phyloP scores from a whole-genome alignment of 306 rosid species.

The Glycine tomentella region DNA sequence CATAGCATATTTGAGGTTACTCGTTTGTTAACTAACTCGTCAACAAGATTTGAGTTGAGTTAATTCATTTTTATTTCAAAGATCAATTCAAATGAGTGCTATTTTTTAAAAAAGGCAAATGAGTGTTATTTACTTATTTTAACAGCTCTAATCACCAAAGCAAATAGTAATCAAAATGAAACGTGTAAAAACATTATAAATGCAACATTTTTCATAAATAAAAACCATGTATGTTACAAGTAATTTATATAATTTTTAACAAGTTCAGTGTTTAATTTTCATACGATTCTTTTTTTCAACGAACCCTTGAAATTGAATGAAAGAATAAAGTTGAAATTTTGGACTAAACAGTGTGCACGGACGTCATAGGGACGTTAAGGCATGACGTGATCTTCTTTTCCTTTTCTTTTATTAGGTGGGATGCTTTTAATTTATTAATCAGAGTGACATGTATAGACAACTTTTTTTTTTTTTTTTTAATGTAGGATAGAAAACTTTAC shows the following conservation, averaged over 20 bases:
- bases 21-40: no score
- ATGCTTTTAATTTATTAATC: not conserved
- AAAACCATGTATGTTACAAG: not conserved
- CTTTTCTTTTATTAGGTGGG: not conserved
- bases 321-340: not conserved
- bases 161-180: not conserved
- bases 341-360: not conserved
- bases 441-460: no score
- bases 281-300: not conserved
- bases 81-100: no score
- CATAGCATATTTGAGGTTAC: no score
- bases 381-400: not conserved
- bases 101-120: no score
- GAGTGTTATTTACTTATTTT: not conserved
- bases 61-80: no score
- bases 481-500: not conserved
- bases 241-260: not conserved
- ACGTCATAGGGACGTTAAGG: constrained; percentile 1
- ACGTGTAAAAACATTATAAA: not conserved
- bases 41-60: no score
- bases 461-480: no score
- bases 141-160: not conserved
- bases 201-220: not conserved
- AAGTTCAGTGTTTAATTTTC: not conserved
- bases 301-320: not conserved